phyloP scores from a whole-genome alignment of 1,284 basidiomycete species.

The Cutaneotrichosporon curvatum region DNA sequence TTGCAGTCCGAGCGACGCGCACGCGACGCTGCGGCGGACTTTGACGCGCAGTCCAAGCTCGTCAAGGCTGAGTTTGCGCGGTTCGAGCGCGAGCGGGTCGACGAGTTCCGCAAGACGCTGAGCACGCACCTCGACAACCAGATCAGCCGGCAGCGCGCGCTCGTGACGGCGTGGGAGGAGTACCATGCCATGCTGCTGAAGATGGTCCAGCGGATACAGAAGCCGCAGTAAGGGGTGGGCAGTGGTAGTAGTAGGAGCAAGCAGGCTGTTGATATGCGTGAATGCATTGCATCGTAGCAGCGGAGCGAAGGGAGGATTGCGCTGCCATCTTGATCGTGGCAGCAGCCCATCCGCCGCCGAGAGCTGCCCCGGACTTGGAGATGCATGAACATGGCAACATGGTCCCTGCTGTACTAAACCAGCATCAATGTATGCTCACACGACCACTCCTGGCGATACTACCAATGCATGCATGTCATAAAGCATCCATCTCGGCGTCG shows the following conservation, averaged over 20 bases:
- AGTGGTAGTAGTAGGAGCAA: not conserved
- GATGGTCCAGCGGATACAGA: slow-evolving; percentile 36
- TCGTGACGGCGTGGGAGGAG: slow-evolving; percentile 40
- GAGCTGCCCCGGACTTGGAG: too few species aligned
- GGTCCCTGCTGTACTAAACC: too few species aligned
- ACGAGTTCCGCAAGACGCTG: slow-evolving; percentile 47
- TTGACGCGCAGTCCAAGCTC: slow-evolving; percentile 75
- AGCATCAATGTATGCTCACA: too few species aligned
- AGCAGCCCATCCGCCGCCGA: too few species aligned
- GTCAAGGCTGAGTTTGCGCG: slow-evolving; percentile 87
- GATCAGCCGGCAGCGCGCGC: slow-evolving; percentile 35
- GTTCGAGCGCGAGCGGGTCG: slow-evolving; percentile 86
- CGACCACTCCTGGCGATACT: too few species aligned
- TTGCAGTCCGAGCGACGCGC: slow-evolving; percentile 71
- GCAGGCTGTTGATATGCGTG: too few species aligned
- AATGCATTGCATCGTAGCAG: too few species aligned
- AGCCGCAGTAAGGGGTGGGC: slow-evolving; percentile 7
- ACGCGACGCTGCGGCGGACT: slow-evolving; percentile 73
- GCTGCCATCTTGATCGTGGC: too few species aligned
- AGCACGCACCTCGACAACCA: slow-evolving; percentile 37
- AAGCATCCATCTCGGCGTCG: too few species aligned
- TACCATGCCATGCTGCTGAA: slow-evolving; percentile 34
- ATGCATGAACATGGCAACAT: too few species aligned
- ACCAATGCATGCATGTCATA: too few species aligned
- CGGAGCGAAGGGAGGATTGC: too few species aligned